phyloP scores from a whole-genome alignment of 768 basidiomycete genomes.

The Tulasnella sp. region DNA sequence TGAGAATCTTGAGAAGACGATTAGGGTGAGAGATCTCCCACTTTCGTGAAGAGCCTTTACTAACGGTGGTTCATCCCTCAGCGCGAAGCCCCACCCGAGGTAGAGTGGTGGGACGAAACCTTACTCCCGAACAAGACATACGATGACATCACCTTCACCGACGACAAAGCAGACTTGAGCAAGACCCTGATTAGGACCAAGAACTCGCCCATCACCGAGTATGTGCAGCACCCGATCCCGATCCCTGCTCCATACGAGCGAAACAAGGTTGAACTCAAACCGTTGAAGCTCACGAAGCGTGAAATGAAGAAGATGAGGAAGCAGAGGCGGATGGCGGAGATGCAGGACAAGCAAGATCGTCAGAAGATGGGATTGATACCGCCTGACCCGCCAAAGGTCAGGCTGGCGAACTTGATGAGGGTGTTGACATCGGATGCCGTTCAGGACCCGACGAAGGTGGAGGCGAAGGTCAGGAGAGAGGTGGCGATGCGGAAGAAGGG shows the following conservation, averaged over 20 bases:
- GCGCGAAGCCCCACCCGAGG: conserved; percentile 76
- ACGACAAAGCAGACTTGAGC: conserved; percentile 41
- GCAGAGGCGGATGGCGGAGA: conserved; percentile 71
- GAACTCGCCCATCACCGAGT: conserved; percentile 73
- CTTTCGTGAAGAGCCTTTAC: not conserved
- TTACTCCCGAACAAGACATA: conserved; percentile 74
- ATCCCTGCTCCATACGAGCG: conserved; percentile 87
- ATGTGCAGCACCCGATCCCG: conserved; percentile 94
- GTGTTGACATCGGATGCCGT: conserved; percentile 94
- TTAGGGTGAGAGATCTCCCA: conserved; percentile 47
- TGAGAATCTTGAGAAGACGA: conserved; percentile 79
- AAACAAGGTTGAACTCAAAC: conserved; percentile 64
- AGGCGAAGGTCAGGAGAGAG: conserved; percentile 88
- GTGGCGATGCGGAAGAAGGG: conserved; percentile 80
- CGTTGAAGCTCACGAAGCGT: conserved; percentile 89
- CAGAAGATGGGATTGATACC: conserved; percentile 94
- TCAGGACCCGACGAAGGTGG: conserved; percentile 94
- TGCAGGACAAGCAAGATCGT: conserved; percentile 90
- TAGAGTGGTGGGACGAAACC: conserved; percentile 96
- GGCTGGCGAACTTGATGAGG: conserved; percentile 92
- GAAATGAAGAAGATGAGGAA: conserved; percentile 98
- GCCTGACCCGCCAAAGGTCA: conserved; percentile 93
- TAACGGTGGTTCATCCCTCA: conserved; percentile 25
- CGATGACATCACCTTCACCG: conserved; percentile 44
- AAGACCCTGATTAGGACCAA: conserved; percentile 44